Conservation (phyloP, 1,284 basidiomycete species). For the Ceratobasidium sp. region DNA sequence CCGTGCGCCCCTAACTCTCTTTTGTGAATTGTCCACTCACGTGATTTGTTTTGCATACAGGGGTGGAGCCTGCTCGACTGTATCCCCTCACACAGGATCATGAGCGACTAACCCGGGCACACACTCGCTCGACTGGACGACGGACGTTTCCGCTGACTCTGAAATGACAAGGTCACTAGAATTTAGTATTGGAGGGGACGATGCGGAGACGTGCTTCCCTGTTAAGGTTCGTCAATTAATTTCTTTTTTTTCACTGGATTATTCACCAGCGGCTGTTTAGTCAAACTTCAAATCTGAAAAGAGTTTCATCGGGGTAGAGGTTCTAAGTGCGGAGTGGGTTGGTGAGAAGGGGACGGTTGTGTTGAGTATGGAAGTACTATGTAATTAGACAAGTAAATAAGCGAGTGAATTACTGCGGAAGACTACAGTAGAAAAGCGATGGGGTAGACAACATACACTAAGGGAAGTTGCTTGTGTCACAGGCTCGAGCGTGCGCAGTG, state of each 20-base stretch:
- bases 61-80: constrained; percentile 86
- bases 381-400: too few species aligned
- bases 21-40: background rate
- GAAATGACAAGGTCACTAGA: constrained; percentile 82
- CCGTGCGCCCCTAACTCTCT: constrained; percentile 67
- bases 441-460: too few species aligned
- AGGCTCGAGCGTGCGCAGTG: too few species aligned
- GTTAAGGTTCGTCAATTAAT: constrained; percentile 69
- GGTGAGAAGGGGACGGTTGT: constrained; percentile 69
- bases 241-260: constrained; percentile 78
- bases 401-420: too few species aligned
- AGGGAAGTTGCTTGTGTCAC: too few species aligned
- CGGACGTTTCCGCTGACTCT: constrained; percentile 68
- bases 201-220: constrained; percentile 90
- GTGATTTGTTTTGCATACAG: constrained; percentile 32
- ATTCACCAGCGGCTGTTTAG: background rate
- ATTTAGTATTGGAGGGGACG: constrained; percentile 87
- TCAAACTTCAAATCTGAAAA: constrained; percentile 37
- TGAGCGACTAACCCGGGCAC: constrained; percentile 83
- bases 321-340: constrained; percentile 65
- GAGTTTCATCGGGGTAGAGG: constrained; percentile 49
- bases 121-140: constrained; percentile 86
- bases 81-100: constrained; percentile 76
- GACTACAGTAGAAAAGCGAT: too few species aligned
- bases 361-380: too few species aligned